Evolutionary conservation across 1,284 basidiomycete species (phyloP).

Genomic region (Violaceomyces palustris): DNA sequence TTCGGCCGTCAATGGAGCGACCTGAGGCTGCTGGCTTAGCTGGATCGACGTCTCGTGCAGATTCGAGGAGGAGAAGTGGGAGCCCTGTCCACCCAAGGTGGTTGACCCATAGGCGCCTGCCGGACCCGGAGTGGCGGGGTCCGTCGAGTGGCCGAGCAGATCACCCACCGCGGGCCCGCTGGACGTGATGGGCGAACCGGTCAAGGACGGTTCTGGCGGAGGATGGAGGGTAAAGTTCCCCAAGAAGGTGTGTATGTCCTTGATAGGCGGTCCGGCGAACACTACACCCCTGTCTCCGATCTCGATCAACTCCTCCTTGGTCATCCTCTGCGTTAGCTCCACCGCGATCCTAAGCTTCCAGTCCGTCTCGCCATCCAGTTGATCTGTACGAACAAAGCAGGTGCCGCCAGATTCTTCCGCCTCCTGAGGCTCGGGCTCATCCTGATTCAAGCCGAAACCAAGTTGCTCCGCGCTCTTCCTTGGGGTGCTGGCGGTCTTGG

Average conservation of each 20-base stretch:
- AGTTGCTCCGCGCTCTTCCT: no score
- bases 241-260: conserved; percentile 93
- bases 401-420: conserved; percentile 71
- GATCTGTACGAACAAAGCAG: conserved; percentile 96
- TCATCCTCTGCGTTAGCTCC: conserved; percentile 71
- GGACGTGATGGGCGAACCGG: conserved; percentile 7
- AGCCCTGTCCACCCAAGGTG: not conserved
- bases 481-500: no score
- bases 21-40: conserved; percentile 40
- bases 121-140: conserved; percentile 5
- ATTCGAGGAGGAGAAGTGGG: conserved; percentile 11
- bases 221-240: conserved; percentile 79
- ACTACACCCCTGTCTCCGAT: conserved; percentile 53
- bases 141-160: conserved; percentile 13
- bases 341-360: conserved; percentile 95
- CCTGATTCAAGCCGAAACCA: conserved; percentile 1
- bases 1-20: conserved; percentile 64
- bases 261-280: conserved; percentile 83
- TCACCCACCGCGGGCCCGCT: conserved; percentile 55
- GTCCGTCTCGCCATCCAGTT: conserved; percentile 97
- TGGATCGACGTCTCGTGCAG: conserved; percentile 52
- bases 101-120: no score
- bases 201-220: conserved; percentile 7
- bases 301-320: conserved; percentile 63
- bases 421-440: conserved; percentile 1